phyloP scores from a whole-genome alignment of 2,329 filamentous ascomycete species.

The Apiospora aurea region DNA sequence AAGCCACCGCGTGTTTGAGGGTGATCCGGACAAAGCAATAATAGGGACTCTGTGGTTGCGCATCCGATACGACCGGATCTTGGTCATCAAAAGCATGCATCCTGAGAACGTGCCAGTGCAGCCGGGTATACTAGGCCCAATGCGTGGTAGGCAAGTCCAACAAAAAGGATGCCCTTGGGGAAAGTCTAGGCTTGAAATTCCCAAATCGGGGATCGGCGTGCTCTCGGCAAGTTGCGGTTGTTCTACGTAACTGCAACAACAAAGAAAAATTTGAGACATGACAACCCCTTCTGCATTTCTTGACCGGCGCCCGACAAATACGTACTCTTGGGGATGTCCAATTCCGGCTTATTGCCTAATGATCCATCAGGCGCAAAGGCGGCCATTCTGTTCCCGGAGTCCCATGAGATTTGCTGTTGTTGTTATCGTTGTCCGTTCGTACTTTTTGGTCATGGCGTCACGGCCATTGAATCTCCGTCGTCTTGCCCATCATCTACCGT shows the following conservation, averaged over 20 bases:
- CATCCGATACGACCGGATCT: not conserved
- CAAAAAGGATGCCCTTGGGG: not conserved
- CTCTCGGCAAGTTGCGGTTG: conserved; percentile 9
- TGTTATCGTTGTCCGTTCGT: not conserved
- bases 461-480: not conserved
- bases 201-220: not conserved
- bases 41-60: not conserved
- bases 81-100: not conserved
- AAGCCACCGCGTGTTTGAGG: conserved; percentile 12
- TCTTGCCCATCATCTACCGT: not conserved
- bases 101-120: not conserved
- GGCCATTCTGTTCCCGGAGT: not conserved
- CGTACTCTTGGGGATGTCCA: not conserved
- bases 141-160: not conserved
- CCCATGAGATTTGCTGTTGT: not conserved
- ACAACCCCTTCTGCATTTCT: not conserved
- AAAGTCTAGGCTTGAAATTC: not conserved
- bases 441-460: not conserved
- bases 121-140: not conserved
- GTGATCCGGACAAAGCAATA: conserved; percentile 13
- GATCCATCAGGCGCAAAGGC: not conserved
- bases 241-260: not conserved
- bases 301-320: not conserved
- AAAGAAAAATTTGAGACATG: conserved; percentile 1
- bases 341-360: conserved; percentile 2